A percentile compares a stretch with the other conserved stretches of the same genome.
These are phyloP conservation scores for Fusarium sp. DNA, from an alignment of 2,329 filamentous ascomycete genomes.

Conservation along the genomic window DNA sequence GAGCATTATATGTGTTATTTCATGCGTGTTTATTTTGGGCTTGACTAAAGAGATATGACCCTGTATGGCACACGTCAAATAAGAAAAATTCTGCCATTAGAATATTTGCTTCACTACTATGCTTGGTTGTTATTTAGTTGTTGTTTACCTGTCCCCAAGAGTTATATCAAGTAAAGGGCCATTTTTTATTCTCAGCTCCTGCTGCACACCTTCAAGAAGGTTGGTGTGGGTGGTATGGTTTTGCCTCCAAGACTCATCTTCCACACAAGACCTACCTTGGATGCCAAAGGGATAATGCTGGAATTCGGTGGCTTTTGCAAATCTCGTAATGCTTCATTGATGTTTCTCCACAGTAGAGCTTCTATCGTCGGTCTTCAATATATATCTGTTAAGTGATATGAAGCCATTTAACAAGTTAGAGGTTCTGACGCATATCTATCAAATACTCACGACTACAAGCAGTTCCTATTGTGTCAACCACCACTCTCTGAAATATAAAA, in stretches of 20 bases:
- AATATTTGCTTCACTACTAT: neutral
- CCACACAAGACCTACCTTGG: conserved; percentile 24
- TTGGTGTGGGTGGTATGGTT: conserved; percentile 7
- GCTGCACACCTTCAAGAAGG: conserved; percentile 10
- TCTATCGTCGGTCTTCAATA: neutral
- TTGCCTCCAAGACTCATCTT: conserved; percentile 23
- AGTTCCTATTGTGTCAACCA: neutral
- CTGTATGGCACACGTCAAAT: neutral
- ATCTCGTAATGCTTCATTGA: neutral
- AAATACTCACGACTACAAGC: neutral
- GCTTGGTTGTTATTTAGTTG: neutral
- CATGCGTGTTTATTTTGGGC: no score
- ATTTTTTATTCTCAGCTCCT: neutral
- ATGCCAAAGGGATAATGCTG: conserved; percentile 27
- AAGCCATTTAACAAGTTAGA: neutral
- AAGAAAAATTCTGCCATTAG: conserved; percentile 16
- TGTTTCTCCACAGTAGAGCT: neutral
- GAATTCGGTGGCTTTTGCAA: conserved; percentile 17
- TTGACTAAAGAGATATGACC: neutral
- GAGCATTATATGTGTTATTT: neutral
- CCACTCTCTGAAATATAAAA: neutral
- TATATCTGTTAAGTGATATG: neutral
- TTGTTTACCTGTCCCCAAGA: neutral
- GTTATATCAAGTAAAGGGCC: neutral
- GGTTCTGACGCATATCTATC: neutral